Base-by-base conservation (phyloP, 176 grass and related monocot genomes). In the Cenchrus purpureus region DNA sequence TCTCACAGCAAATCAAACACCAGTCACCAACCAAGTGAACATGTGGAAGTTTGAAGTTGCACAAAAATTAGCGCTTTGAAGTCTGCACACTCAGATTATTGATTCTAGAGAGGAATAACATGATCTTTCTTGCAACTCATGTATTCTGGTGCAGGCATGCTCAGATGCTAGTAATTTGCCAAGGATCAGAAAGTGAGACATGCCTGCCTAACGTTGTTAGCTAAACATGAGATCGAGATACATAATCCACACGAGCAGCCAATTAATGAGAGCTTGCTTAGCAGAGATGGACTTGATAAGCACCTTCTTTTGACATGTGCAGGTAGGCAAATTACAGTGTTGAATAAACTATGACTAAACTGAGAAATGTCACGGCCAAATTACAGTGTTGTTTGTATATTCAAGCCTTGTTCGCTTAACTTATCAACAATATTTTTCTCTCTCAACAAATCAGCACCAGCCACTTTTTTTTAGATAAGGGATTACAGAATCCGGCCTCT, bases 311-410 rank as follows among this genome's bases (percentile, higher is more conserved):
- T 59, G 40, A 74, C 22, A 80, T 49, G 28, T 57, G 58, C 29
- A 66, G 66, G 79, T 90, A 87, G 88, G 79, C 45, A 25, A 25
- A 25, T 25, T 25, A 25, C 25, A 25, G 25, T 25, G 25, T 25
- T 25, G 25, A 25, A 25, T 25, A 25, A 25, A 25, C 25, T 25
- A 25, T 25, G 25, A 25, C 25, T 25, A 25, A 25, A 25, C 25
- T 25, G 25, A 25, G 37, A 54, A 53, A 54, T 31, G 25, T 16
- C 16, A 22, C 28, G 4, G 17, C 49, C 7, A 32, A 54, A 10
- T 52, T 75, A 20, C 29, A n/a, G 11, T 20, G 34, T n/a, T 9
- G 22, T 25, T 3, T 56, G 2, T 40, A 15, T 6, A 20, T 7
- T 40, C 34, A 46, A 25, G 25, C 25, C 25, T 25, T 25, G 25